phyloP scores from a whole-genome alignment of 106 monocot genomes.

The Acanthochlamys bracteata region DNA sequence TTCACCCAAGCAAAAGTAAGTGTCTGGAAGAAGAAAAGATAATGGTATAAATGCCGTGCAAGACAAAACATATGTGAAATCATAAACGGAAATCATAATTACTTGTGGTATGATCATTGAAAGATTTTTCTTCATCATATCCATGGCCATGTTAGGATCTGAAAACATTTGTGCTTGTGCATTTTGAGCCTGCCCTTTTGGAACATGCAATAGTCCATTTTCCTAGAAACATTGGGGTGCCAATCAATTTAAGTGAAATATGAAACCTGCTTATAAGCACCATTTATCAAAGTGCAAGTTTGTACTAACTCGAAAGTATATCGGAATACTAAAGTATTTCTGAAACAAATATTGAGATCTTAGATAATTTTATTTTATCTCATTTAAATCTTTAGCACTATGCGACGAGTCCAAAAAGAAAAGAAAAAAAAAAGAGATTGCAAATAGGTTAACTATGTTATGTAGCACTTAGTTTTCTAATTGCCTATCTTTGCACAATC shows the following conservation, averaged over 20 bases:
- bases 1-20: constrained; percentile 99
- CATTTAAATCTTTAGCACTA: too few species aligned
- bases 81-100: background rate
- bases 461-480: too few species aligned
- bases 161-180: constrained; percentile 99
- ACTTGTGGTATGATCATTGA: constrained; percentile 99
- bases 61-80: background rate
- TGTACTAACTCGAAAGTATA: too few species aligned
- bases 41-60: background rate
- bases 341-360: too few species aligned
- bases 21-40: constrained; percentile 44
- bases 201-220: constrained; percentile 89
- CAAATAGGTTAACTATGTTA: too few species aligned
- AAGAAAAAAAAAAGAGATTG: too few species aligned
- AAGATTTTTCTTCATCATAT: constrained; percentile 99
- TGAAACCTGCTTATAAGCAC: background rate
- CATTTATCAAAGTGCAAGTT: too few species aligned
- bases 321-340: too few species aligned
- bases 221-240: constrained; percentile 34
- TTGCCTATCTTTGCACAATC: too few species aligned
- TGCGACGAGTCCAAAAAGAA: too few species aligned
- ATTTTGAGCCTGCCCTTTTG: constrained; percentile 82
- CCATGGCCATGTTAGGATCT: constrained; percentile 99
- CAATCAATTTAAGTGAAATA: background rate
- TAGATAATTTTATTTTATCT: too few species aligned